Base-by-base conservation (phyloP, 1,284 basidiomycete genomes). In the Trametes sp. region DNA sequence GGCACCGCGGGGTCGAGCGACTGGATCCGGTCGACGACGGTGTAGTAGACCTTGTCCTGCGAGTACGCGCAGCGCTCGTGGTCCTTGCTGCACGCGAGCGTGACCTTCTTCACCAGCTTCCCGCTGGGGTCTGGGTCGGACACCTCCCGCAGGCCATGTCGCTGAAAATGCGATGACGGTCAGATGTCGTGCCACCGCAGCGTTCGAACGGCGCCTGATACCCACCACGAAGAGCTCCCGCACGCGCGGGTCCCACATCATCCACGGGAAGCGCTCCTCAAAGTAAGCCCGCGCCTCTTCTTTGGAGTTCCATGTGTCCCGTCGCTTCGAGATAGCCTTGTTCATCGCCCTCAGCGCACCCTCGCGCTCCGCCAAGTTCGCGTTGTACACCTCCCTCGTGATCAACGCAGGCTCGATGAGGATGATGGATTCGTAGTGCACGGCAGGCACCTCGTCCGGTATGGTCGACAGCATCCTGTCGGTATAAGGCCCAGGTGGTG, bases 401-500 rank as follows among this genome's bases (percentile, higher is more conserved):
- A 64, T 60, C 16, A 69, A 57, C 35, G 62, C 42, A 1, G 64
- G 60, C 59, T 69, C 67, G 51, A 64, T 38, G n/a, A 69, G 57
- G 38, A 69, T 51, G 51, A 69, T 49, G 23, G 55, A 55, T 23
- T 58, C 42, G 58, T 58, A 67, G 4, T 48, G 21, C 14, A 59
- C 36, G 9, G 45, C 26, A 10, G 56, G 56, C 8, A 54, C 16
- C 10, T 29, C 61, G 48, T 59, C 61, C 19, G 56, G 11, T 11
- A 51, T 54, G 9, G 53, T 54, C 45, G 56, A 24, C 2, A 58
- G 31, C n/a, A 62, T 28, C 33, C 60, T 62, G 33, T n/a, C 33
- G 14, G 19, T 7, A 10, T 11, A 5, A 28, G 9, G 9, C 19
- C 31, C 31, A 21, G n/a, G n/a, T n/a, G n/a, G n/a, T 38, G 21